These are phyloP conservation scores for Malassezia obtusa DNA, from an alignment of 1,284 basidiomycete genomes.

Conservation along the genomic window DNA sequence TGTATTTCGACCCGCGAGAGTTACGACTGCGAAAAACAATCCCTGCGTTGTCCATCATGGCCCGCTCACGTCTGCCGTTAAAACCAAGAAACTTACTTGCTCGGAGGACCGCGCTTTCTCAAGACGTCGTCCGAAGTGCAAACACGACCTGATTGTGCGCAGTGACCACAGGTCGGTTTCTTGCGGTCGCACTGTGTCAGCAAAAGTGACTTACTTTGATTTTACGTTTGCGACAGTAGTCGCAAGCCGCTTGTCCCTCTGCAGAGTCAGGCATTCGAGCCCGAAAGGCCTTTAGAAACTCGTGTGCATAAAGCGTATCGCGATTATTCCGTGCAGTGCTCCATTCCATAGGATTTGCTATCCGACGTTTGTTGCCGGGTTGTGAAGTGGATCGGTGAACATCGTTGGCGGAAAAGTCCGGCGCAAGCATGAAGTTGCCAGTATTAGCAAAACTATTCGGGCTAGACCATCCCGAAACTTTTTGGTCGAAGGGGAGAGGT, in stretches of 20 bases:
- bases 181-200: constrained; percentile 14
- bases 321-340: constrained; percentile 7
- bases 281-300: constrained; percentile 17
- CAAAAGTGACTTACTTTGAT: constrained; percentile 9
- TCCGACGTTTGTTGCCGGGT: constrained; percentile 7
- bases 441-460: neutral
- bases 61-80: constrained; percentile 12
- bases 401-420: constrained; percentile 5
- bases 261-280: constrained; percentile 14
- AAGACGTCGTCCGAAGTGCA: constrained; percentile 17
- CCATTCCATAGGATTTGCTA: neutral
- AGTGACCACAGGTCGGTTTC: constrained; percentile 18
- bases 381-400: constrained; percentile 14
- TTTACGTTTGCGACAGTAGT: constrained; percentile 20
- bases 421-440: neutral
- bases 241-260: constrained; percentile 18
- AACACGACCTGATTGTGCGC: constrained; percentile 13
- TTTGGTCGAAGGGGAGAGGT: neutral
- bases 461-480: neutral
- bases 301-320: constrained; percentile 17
- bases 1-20: neutral
- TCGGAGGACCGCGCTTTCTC: constrained; percentile 15
- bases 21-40: constrained; percentile 12
- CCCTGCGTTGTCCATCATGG: constrained; percentile 15
- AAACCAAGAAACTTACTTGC: constrained; percentile 4